phyloP scores from a whole-genome alignment of 306 rosid genomes.

The Trifolium repens region DNA sequence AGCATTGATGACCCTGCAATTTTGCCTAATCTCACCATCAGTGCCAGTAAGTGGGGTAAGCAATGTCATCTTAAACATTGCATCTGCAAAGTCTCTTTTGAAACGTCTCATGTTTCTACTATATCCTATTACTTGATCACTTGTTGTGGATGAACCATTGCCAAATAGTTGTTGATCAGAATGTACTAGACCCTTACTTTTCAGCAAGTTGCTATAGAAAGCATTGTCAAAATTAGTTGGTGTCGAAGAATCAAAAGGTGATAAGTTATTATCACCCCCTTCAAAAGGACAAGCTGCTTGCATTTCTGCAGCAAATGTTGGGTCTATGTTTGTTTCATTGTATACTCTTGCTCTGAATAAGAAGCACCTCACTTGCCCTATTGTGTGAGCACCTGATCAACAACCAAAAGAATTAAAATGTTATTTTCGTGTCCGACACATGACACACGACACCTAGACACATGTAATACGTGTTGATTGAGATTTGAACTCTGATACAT shows the following conservation, averaged over 20 bases:
- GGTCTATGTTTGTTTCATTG: slow-evolving; percentile 50
- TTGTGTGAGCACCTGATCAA: slow-evolving; percentile 48
- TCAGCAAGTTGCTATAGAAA: slow-evolving; percentile 40
- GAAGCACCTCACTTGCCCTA: slow-evolving; percentile 44
- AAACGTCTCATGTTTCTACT: slow-evolving; percentile 32
- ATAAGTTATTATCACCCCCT: slow-evolving; percentile 32
- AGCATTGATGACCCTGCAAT: slow-evolving; percentile 28
- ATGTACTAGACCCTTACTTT: slow-evolving; percentile 37
- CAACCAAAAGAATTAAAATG: background rate
- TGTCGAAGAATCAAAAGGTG: slow-evolving; percentile 21
- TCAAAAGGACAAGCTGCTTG: slow-evolving; percentile 42
- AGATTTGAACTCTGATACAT: too few relatives aligned
- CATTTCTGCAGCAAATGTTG: slow-evolving; percentile 22
- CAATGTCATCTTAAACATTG: slow-evolving; percentile 51
- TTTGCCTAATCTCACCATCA: slow-evolving; percentile 39
- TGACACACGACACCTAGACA: too few relatives aligned
- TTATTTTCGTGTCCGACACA: background rate
- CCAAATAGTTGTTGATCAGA: slow-evolving; percentile 52
- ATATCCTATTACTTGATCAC: slow-evolving; percentile 39
- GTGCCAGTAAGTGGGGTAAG: slow-evolving; percentile 38
- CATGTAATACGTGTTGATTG: too few relatives aligned
- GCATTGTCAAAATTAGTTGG: slow-evolving; percentile 12
- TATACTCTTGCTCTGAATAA: slow-evolving; percentile 42
- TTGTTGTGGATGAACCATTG: slow-evolving; percentile 23
- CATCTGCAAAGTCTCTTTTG: slow-evolving; percentile 49